A percentile compares a stretch with the other conserved stretches of the same genome.
Evolutionary conservation across 352 stramenopile species (phyloP).

Genomic region (Phytopythium litorale): DNA sequence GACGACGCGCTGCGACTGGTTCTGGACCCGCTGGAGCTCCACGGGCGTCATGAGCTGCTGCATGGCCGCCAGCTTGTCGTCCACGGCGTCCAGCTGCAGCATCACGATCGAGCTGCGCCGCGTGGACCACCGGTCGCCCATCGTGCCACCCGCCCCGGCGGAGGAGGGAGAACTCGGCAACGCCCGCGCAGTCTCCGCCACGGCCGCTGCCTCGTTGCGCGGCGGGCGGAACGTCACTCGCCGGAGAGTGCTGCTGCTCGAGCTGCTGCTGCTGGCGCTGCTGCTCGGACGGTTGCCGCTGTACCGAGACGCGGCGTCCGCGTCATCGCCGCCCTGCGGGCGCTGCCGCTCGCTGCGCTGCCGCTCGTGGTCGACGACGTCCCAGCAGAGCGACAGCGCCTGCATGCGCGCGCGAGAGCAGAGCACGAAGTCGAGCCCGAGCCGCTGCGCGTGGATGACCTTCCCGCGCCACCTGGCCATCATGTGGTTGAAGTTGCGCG

Average conservation of each 20-base stretch:
- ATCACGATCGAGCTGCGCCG: slow-evolving; percentile 14
- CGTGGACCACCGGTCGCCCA: neutral
- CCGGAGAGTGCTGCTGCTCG: neutral
- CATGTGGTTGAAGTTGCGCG: slow-evolving; percentile 68
- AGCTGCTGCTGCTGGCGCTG: neutral
- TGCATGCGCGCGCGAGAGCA: slow-evolving; percentile 56
- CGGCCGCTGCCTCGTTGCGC: neutral
- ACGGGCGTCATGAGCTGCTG: slow-evolving; percentile 77
- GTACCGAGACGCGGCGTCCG: neutral
- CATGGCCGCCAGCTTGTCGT: slow-evolving; percentile 62
- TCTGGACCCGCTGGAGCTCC: slow-evolving; percentile 69
- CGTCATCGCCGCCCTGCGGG: neutral
- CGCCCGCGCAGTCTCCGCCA: neutral
- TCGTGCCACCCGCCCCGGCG: neutral
- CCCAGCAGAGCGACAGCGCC: slow-evolving; percentile 57
- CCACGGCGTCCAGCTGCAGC: slow-evolving; percentile 43
- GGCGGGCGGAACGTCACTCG: neutral
- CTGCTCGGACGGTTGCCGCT: neutral
- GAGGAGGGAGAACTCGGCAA: neutral
- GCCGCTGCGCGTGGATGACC: slow-evolving; percentile 63
- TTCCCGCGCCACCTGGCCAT: slow-evolving; percentile 73
- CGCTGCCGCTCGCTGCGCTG: slow-evolving; percentile 52
- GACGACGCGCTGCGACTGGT: slow-evolving; percentile 54
- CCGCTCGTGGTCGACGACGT: slow-evolving; percentile 59
- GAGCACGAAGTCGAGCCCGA: slow-evolving; percentile 39